Evolutionary conservation across 208 protist species (phyloP), one percentile per base, ranked within the genome.

Genomic region (Endotrypanum monterogeii): DNA sequence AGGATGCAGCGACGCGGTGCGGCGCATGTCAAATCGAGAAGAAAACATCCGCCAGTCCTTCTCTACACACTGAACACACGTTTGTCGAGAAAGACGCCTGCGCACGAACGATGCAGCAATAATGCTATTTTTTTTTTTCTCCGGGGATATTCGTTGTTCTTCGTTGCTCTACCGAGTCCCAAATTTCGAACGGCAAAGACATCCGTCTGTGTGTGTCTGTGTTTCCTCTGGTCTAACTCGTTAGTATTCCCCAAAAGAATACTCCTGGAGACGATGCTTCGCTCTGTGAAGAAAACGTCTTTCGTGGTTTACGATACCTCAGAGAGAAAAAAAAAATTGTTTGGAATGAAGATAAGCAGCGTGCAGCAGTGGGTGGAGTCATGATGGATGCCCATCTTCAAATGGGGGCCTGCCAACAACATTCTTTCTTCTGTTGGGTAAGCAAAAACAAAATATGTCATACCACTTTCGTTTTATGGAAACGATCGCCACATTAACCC

Each of bases 31-130:
- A 9, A 73, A 72, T 14, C 78, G 91, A 52, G 91, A 96, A 67
- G 91, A 94, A 50, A 96, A 96, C 73, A 75, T 93, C 54, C 82
- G 88, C 2, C 88, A 93, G 62, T 89, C 87, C 9, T 83, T 90
- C 65, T 90, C 82, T 65, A 79, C 76, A 25, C 69, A 76, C 35
- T 85, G 71, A 61, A 54, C 41, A 44, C n/a, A 48, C 51, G 6
- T 11, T 9, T 14, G 35, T 25, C 48, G 63, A 18, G 63, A n/a
- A n/a, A 37, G 23, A 30, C 54, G 1, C 54, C n/a, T 11, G 7
- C n/a, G 32, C 35, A 48, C n/a, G 20, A 18, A 37, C 58, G 3
- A 61, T 18, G 16, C 58, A 65, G 37, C 23, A 12, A 16, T 2
- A 20, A 65, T 25, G 37, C 18, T 48, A 28, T 39, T 18, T 4